These are phyloP conservation scores for Clonostachys byssicola DNA, from an alignment of 2,329 filamentous ascomycete species.

Conservation along the genomic window DNA sequence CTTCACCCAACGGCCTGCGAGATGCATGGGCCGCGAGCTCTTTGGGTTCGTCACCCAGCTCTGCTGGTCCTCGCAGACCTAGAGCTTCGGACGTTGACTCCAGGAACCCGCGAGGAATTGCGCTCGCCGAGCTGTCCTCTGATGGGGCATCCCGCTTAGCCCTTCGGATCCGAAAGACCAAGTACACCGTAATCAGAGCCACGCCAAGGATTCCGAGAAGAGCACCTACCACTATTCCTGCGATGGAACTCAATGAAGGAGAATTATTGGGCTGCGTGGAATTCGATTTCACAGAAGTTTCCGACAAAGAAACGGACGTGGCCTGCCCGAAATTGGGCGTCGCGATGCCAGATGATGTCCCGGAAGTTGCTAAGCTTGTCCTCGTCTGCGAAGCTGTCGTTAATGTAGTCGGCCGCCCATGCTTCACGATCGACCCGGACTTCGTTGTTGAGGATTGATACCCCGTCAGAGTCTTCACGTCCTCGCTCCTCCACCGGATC, in stretches of 20 bases:
- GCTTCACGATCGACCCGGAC: too few relatives aligned
- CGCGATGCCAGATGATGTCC: not conserved
- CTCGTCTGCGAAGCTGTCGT: not conserved
- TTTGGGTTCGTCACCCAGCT: conserved; percentile 1
- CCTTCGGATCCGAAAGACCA: conserved; percentile 12
- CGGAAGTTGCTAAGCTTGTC: not conserved
- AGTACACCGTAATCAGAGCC: conserved; percentile 26
- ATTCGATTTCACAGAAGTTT: not conserved
- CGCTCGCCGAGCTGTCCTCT: not conserved
- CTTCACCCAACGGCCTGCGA: too few relatives aligned
- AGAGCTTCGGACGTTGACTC: not conserved
- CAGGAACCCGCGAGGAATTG: not conserved
- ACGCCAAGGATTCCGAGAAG: conserved; percentile 21
- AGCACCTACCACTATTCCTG: conserved; percentile 8
- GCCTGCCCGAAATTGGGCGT: not conserved
- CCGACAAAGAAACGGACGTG: too few relatives aligned
- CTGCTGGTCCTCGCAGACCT: conserved; percentile 1
- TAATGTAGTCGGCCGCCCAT: too few relatives aligned
- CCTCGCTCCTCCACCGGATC: conserved; percentile 14
- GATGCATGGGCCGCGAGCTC: not conserved
- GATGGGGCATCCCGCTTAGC: not conserved
- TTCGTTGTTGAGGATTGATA: too few relatives aligned
- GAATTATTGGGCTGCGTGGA: not conserved
- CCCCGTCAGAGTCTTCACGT: not conserved
- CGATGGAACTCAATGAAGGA: conserved; percentile 4